phyloP scores from a whole-genome alignment of 2,329 filamentous ascomycete genomes.

The Fusarium domesticum region DNA sequence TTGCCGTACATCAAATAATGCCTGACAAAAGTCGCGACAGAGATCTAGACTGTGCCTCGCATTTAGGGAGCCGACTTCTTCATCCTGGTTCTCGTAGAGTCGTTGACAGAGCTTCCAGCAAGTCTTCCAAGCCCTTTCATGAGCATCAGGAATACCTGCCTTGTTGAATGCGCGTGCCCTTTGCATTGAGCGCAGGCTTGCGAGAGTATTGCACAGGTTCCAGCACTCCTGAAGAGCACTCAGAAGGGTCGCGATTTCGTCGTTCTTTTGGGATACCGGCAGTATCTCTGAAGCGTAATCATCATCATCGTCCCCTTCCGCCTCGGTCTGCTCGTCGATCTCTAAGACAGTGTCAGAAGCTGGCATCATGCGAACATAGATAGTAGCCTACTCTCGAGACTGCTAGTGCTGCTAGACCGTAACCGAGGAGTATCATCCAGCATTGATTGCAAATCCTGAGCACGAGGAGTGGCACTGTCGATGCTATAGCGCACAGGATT shows the following conservation, averaged over 20 bases:
- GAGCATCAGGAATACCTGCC: slow-evolving; percentile 69
- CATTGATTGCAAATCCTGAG: slow-evolving; percentile 77
- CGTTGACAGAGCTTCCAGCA: slow-evolving; percentile 93
- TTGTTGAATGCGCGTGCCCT: slow-evolving; percentile 75
- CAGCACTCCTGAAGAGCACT: slow-evolving; percentile 84
- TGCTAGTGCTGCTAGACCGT: slow-evolving; percentile 67
- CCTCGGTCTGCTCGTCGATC: slow-evolving; percentile 54
- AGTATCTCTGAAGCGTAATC: slow-evolving; percentile 46
- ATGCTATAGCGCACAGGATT: slow-evolving; percentile 62
- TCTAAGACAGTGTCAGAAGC: slow-evolving; percentile 39
- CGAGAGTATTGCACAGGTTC: slow-evolving; percentile 89
- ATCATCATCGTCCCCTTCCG: slow-evolving; percentile 50
- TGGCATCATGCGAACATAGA: not conserved
- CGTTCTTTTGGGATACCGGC: slow-evolving; percentile 45
- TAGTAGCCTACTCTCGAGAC: slow-evolving; percentile 65
- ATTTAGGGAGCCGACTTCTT: slow-evolving; percentile 62
- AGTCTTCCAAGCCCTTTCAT: slow-evolving; percentile 87
- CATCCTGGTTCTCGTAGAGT: slow-evolving; percentile 77
- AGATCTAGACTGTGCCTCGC: slow-evolving; percentile 77
- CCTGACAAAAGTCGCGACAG: slow-evolving; percentile 88
- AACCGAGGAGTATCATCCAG: slow-evolving; percentile 52
- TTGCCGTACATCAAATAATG: slow-evolving; percentile 80
- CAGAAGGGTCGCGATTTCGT: slow-evolving; percentile 66
- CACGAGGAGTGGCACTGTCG: slow-evolving; percentile 73
- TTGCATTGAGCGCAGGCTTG: slow-evolving; percentile 79